Evolutionary conservation across 176 grass and related monocot species (phyloP).

Genomic region (Carex myosuroides): DNA sequence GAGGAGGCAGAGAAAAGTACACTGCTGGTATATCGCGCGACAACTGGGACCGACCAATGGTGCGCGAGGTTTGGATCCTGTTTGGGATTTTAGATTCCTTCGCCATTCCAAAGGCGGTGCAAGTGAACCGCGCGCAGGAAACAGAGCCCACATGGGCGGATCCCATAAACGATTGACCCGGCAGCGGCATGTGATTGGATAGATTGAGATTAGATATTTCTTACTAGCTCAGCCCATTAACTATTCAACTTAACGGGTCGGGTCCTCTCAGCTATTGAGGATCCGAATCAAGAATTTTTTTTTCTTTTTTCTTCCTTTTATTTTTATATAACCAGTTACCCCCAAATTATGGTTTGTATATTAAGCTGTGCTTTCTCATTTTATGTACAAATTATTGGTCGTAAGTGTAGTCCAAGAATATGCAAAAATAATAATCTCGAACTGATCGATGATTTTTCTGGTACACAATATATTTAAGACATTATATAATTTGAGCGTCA

Average conservation of each 20-base stretch:
- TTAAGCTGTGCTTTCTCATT: too few relatives aligned
- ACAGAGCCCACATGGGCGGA: slow-evolving; percentile 38
- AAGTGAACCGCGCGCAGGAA: not conserved
- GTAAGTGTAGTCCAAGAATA: not conserved
- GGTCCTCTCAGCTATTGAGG: not conserved
- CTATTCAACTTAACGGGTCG: not conserved
- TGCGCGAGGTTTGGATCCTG: slow-evolving; percentile 24
- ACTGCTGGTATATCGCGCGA: slow-evolving; percentile 3
- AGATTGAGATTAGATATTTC: not conserved
- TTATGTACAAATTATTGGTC: not conserved
- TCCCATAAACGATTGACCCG: not conserved
- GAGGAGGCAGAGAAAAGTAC: slow-evolving; percentile 3
- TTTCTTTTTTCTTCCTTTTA: too few relatives aligned
- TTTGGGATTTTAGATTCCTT: slow-evolving; percentile 26
- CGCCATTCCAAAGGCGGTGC: slow-evolving; percentile 17
- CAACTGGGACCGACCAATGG: slow-evolving; percentile 33
- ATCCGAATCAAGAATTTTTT: not conserved
- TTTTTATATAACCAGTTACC: not conserved
- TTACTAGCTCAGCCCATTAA: not conserved
- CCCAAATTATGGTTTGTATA: not conserved
- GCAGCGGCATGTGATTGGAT: not conserved
- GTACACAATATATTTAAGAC: not conserved
- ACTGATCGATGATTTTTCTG: not conserved
- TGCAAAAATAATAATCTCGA: not conserved
- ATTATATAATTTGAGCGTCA: not conserved